phyloP scores from a whole-genome alignment of 2,329 filamentous ascomycete genomes.

The Talaromyces sp. region DNA sequence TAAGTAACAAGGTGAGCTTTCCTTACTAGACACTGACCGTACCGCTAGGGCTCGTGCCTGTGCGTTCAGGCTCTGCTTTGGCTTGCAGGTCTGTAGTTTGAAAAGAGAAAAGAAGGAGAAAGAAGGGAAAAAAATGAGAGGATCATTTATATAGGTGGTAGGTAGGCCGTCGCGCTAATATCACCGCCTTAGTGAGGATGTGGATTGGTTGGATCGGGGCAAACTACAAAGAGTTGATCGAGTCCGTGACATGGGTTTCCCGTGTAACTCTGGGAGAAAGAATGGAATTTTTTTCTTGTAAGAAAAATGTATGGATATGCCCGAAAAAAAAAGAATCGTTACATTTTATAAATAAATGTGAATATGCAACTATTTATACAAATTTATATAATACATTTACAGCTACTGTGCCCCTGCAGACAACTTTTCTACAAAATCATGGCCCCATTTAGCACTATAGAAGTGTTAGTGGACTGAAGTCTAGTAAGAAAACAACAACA shows the following conservation, averaged over 20 bases:
- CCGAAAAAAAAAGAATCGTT: not conserved
- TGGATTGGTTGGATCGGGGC: not conserved
- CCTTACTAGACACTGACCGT: not conserved
- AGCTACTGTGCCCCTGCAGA: not conserved
- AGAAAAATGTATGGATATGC: constrained; percentile 24
- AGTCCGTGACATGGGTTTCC: not conserved
- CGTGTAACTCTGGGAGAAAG: constrained; percentile 19
- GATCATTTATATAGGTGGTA: constrained; percentile 2
- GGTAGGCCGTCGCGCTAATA: not conserved
- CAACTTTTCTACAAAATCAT: constrained; percentile 10
- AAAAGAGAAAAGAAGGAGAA: not conserved
- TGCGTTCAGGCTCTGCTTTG: constrained; percentile 3
- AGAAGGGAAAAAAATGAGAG: not conserved
- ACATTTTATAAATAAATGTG: not conserved
- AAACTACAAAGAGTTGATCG: too few relatives aligned
- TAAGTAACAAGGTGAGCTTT: not conserved
- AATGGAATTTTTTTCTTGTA: constrained; percentile 40
- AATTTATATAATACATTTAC: not conserved
- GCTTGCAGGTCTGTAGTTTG: not conserved
- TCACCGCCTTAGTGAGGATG: not conserved
- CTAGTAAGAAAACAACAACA: constrained; percentile 13
- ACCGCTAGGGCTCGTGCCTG: not conserved
- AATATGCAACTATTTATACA: not conserved
- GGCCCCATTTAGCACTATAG: constrained; percentile 11
- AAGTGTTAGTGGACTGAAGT: not conserved